Evolutionary conservation across 768 basidiomycete genomes (phyloP).

Genomic region (Phylloporus sp.): DNA sequence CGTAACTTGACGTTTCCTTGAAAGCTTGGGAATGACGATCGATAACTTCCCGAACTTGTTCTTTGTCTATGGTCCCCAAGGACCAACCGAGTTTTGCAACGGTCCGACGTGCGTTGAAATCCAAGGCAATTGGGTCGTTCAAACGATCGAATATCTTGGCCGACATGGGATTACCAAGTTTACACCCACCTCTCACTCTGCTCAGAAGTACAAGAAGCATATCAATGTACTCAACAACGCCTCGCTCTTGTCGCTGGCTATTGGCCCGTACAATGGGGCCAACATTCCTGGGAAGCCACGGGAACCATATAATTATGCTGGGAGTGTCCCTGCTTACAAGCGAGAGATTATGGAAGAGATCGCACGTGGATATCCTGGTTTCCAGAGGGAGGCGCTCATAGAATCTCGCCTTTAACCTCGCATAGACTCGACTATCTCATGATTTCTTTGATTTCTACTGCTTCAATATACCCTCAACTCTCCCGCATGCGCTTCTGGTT

Average conservation of each 20-base stretch:
- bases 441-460: too few species aligned
- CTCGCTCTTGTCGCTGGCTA: neutral
- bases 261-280: constrained; percentile 6
- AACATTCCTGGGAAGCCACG: constrained; percentile 12
- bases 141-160: constrained; percentile 9
- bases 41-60: constrained; percentile 15
- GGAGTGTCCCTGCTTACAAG: neutral
- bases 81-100: constrained; percentile 8
- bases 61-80: constrained; percentile 10
- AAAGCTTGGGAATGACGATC: too few species aligned
- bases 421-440: too few species aligned
- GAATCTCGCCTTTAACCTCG: too few species aligned
- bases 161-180: constrained; percentile 14
- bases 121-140: constrained; percentile 7
- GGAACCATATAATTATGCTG: constrained; percentile 4
- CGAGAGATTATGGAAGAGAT: constrained; percentile 7
- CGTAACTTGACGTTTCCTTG: too few species aligned
- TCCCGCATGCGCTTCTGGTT: too few species aligned
- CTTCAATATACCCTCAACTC: too few species aligned
- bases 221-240: neutral
- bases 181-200: constrained; percentile 4
- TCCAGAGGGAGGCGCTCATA: constrained; percentile 9
- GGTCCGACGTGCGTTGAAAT: constrained; percentile 4
- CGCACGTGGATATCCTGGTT: constrained; percentile 9
- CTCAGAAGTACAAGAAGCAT: constrained; percentile 10